Base-by-base conservation (phyloP, 2,329 filamentous ascomycete species). In the Penicillium sp. region DNA sequence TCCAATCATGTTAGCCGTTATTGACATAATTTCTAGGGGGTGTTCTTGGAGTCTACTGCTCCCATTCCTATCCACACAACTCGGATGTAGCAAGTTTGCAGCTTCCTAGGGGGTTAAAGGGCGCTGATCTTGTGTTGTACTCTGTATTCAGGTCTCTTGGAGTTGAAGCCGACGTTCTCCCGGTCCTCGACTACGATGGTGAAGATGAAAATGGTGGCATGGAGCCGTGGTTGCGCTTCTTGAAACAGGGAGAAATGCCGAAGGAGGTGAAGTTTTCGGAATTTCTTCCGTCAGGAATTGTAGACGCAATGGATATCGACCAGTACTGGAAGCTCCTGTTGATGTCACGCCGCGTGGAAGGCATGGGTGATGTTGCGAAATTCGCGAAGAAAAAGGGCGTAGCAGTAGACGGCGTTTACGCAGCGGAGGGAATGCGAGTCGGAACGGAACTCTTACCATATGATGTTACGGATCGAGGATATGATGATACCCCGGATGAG, bases 241-340 rank as follows among this genome's bases (percentile, higher is more conserved):
- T n/a, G n/a, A n/a, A n/a, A n/a, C n/a, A 30, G 26, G 43, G 43
- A 24, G 20, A 46, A 24, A 12, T 21, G 7, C 43, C 43, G 5
- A 9, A 46, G 14, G 9, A 46, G 21, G 23, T 46, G 12, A 20
- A 46, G 24, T 46, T 14, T 24, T 23, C n/a, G n/a, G 20, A 46
- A 46, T 46, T 46, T 21, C 6, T 46, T 12, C 43, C 43, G 20
- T 9, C 16, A 18, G 24, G 24, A 21, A 12, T 18, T 3, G 6
- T 23, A 1, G 16, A 24, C 20, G 24, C 20, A 7, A 46, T 46
- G 16, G 53, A 61, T 14, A 28, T 59, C 26, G 55, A 55, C 14
- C 30, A 26, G n/a, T 40, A 24, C 26, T 59, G 59, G 50, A 61
- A 56, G 47, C 1, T 35, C 18, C 23, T 56, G 20, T 20, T 60